Evolutionary conservation across 2,329 filamentous ascomycete species (phyloP).

Genomic region (Camillea tinctor): DNA sequence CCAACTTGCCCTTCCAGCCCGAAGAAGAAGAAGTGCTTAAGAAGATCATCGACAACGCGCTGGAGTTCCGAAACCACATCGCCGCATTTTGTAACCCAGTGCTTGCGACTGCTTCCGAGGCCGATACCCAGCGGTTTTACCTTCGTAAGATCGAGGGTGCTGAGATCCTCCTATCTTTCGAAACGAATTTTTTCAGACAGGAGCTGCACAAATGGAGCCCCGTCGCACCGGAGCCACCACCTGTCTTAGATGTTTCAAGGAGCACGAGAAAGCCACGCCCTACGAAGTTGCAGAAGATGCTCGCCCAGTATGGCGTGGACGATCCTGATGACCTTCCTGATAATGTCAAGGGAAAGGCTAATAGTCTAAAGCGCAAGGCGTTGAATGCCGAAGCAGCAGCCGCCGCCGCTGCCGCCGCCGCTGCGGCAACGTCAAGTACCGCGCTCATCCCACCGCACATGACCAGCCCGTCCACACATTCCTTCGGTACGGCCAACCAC

Average conservation of each 20-base stretch:
- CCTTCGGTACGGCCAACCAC: conserved; percentile 32
- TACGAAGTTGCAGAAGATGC: conserved; percentile 94
- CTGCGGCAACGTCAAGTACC: conserved; percentile 11
- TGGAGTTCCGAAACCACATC: conserved; percentile 81
- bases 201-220: conserved; percentile 94
- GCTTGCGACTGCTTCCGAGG: conserved; percentile 79
- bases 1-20: conserved; percentile 82
- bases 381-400: conserved; percentile 55
- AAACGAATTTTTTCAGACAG: conserved; percentile 97
- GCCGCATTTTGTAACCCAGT: conserved; percentile 77
- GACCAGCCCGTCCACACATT: conserved; percentile 35
- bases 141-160: conserved; percentile 96
- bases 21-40: conserved; percentile 87
- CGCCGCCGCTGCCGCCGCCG: conserved; percentile 30
- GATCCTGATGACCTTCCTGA: conserved; percentile 89
- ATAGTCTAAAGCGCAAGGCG: conserved; percentile 70
- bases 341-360: conserved; percentile 75
- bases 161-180: conserved; percentile 84
- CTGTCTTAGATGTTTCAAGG: conserved; percentile 80
- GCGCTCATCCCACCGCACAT: conserved; percentile 26
- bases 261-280: conserved; percentile 94
- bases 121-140: conserved; percentile 89
- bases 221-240: conserved; percentile 81
- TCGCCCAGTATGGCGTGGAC: conserved; percentile 83
- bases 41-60: conserved; percentile 83